Conservation (phyloP, 108 stramenopile genomes). For the Chaetoceros muelleri region DNA sequence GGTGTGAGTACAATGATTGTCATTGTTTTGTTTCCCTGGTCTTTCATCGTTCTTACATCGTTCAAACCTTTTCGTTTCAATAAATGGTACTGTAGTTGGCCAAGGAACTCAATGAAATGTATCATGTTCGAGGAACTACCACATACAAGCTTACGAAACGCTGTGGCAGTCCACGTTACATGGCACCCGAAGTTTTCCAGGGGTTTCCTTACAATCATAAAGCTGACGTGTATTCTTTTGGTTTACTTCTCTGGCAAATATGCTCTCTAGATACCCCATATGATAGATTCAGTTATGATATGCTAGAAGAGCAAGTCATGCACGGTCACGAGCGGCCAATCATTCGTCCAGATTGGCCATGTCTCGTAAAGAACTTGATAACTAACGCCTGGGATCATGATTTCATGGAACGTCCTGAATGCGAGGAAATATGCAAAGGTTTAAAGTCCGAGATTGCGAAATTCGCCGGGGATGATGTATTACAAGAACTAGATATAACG, state of each 20-base stretch:
- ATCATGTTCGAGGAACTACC: slow-evolving; percentile 26
- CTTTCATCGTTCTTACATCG: background rate
- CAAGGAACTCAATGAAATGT: slow-evolving; percentile 33
- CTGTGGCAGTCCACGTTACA: slow-evolving; percentile 72
- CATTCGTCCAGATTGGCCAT: slow-evolving; percentile 46
- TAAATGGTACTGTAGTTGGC: slow-evolving; percentile 12
- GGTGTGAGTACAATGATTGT: slow-evolving; percentile 12
- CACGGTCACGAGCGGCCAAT: slow-evolving; percentile 38
- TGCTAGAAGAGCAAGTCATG: slow-evolving; percentile 35
- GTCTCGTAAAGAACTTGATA: slow-evolving; percentile 50
- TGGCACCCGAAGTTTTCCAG: slow-evolving; percentile 51
- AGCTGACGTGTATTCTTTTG: slow-evolving; percentile 63
- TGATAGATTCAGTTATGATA: slow-evolving; percentile 42
- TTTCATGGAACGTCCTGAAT: slow-evolving; percentile 47
- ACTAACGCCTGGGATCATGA: slow-evolving; percentile 57
- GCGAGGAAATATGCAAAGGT: slow-evolving; percentile 50
- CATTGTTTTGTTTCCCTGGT: background rate
- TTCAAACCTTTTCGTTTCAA: background rate
- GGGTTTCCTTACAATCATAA: slow-evolving; percentile 59
- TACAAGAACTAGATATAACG: background rate
- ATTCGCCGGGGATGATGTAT: slow-evolving; percentile 36
- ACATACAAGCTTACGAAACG: slow-evolving; percentile 68
- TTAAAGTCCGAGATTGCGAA: slow-evolving; percentile 35
- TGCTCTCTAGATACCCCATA: slow-evolving; percentile 46
- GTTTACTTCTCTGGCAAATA: slow-evolving; percentile 61